Conservation (phyloP, 1,284 basidiomycete species). For the Pulveroboletus sp. region DNA sequence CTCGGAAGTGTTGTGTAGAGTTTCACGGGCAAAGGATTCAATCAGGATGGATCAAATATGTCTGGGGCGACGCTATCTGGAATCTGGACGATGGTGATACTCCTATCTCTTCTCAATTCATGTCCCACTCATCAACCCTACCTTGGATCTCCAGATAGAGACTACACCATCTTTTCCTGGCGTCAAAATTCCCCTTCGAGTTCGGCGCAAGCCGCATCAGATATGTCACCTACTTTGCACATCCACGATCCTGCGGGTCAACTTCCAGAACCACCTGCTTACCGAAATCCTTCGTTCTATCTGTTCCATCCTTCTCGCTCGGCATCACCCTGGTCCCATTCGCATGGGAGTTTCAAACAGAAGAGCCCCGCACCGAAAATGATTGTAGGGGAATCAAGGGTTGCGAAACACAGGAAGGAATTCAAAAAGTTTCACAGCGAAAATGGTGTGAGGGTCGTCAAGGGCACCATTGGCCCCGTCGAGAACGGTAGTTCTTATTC, state of each 20-base stretch:
- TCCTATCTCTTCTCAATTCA: neutral
- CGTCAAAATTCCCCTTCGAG: constrained; percentile 46
- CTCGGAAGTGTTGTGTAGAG: constrained; percentile 57
- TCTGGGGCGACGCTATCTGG: constrained; percentile 72
- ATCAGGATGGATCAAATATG: constrained; percentile 80
- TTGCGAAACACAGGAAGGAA: constrained; percentile 69
- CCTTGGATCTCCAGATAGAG: constrained; percentile 53
- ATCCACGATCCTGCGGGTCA: constrained; percentile 61
- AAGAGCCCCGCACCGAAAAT: constrained; percentile 22
- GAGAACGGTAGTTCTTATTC: constrained; percentile 62
- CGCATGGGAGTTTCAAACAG: constrained; percentile 44
- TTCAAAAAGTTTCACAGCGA: constrained; percentile 86
- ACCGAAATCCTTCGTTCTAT: constrained; percentile 72
- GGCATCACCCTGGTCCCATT: constrained; percentile 20
- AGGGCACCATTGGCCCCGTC: constrained; percentile 89
- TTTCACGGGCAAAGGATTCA: constrained; percentile 61
- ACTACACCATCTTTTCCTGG: constrained; percentile 80
- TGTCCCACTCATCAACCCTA: neutral
- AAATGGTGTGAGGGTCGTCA: constrained; percentile 92
- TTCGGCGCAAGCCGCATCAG: constrained; percentile 23
- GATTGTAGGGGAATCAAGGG: constrained; percentile 36
- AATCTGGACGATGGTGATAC: constrained; percentile 73
- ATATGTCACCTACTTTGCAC: constrained; percentile 54
- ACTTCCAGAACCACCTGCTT: constrained; percentile 60
- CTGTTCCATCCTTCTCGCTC: constrained; percentile 45